A percentile compares a stretch with the other conserved stretches of the same genome.
phyloP scores from a whole-genome alignment of 768 basidiomycete genomes.

The Rhodotorula sphaerocarpa region DNA sequence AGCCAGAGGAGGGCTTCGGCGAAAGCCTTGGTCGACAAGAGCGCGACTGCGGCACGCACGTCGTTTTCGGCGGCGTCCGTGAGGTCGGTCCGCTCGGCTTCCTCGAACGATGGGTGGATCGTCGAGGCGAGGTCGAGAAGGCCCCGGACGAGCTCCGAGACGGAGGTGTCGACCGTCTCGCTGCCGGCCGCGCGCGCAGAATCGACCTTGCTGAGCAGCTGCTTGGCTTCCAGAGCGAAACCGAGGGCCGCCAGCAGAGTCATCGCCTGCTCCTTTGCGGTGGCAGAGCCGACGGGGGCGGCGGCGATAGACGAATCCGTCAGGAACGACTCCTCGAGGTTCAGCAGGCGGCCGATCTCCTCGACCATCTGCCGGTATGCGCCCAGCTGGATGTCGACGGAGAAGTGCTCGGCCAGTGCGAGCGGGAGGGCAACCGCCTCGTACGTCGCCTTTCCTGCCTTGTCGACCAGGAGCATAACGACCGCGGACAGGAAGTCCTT shows the following conservation, averaged over 20 bases:
- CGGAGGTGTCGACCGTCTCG: slow-evolving; percentile 27
- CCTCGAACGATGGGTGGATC: slow-evolving; percentile 24
- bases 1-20: slow-evolving; percentile 38
- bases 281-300: neutral
- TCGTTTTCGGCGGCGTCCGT: slow-evolving; percentile 44
- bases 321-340: slow-evolving; percentile 32
- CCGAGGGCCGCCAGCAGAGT: slow-evolving; percentile 58
- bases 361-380: slow-evolving; percentile 57
- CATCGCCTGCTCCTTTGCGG: slow-evolving; percentile 46
- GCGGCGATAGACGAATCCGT: neutral
- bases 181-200: slow-evolving; percentile 20
- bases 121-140: slow-evolving; percentile 32
- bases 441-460: slow-evolving; percentile 53
- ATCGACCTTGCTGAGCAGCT: slow-evolving; percentile 33
- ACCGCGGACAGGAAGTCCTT: slow-evolving; percentile 72
- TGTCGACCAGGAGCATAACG: slow-evolving; percentile 76
- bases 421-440: slow-evolving; percentile 60
- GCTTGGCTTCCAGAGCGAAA: slow-evolving; percentile 38
- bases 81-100: slow-evolving; percentile 28
- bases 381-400: slow-evolving; percentile 41
- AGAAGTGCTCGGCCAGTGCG: slow-evolving; percentile 46
- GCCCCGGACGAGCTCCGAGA: slow-evolving; percentile 31
- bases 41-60: slow-evolving; percentile 53
- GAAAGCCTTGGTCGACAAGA: slow-evolving; percentile 67
- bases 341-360: slow-evolving; percentile 58